Evolutionary conservation across 2,329 filamentous ascomycete genomes (phyloP), one percentile per base, ranked within the genome.

Genomic region (Fusarium dimerum): DNA sequence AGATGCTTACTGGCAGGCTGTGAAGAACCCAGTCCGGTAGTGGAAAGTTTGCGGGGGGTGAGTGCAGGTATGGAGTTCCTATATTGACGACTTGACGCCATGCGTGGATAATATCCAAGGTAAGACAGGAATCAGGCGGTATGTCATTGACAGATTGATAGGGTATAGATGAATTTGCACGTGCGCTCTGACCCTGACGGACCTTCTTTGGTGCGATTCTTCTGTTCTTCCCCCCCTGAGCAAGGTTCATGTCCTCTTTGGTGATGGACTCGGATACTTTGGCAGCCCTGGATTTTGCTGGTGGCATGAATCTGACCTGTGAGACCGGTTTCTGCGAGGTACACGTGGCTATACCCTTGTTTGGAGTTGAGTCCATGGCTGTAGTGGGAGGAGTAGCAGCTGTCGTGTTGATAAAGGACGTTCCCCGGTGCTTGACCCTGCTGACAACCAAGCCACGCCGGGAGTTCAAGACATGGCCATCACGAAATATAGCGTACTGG

Each of bases 391-490:
- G 15, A 3, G 30, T 12, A 5, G 38, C 32, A 32, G 49, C 36
- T 2, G 45, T 47, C n/a, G 47, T 36, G 20, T 51, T 51, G 45
- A 51, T 41, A 18, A 51, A 51, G 17, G 45, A 51, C 29, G 30
- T 48, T n/a, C 50, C 50, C n/a, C 40, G 40, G 29, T 52, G 41
- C 26, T 44, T 52, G 4, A 48, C 50, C 30, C 45, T 48, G 17
- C 29, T 52, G 7, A 52, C 45, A 9, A 12, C 16, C n/a, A 48
- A 30, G 9, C 45, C 45, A 7, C 34, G 40, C 13, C 50, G 40
- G 5, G 39, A 18, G 20, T 47, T 51, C n/a, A n/a, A 17, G 38
- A 26, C 20, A 26, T 7, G 20, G 20, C 20, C 20, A 7, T 26
- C 20, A 26, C 20, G 20, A 26, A 26, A 7, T 26, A 26, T 26